Base-by-base conservation (phyloP, 257 asterid species). In the Petunia secreta region DNA sequence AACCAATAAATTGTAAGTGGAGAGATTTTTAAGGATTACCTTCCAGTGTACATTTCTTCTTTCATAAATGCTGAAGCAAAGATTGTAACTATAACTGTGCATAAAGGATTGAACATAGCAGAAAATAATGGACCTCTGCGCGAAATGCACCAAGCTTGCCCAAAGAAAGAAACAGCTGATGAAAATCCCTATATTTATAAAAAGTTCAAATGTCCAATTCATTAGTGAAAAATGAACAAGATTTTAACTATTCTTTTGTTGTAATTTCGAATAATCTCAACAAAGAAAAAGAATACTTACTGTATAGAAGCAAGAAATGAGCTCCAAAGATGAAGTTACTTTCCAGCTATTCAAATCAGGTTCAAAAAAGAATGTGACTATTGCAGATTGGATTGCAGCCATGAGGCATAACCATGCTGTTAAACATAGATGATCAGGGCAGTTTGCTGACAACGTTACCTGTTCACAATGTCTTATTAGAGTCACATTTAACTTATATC, bases 61-160 rank as follows among this genome's bases (percentile, higher is more conserved):
- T 88, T 88, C 85, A 85, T 34, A 80, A 93, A 86, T 50, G 87
- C 77, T 73, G 87, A 82, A n/a, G 93, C 94, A 36, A 87, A 60
- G 25, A 86, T 25, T 14, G 91, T 90, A 2, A 89, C 94, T 46
- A 91, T 80, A 54, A 89, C 85, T 7, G 92, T 92, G 66, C 76
- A 48, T 2, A 93, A 80, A 77, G 97, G 97, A 82, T 85, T 88
- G 87, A 92, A 92, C 94, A 90, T 86, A 46, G 94, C 95, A 7
- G 95, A 85, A 46, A 91, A 93, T 11, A 88, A 87, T 38, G 95
- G 92, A 3, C 93, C 97, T 83, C 91, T 88, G 41, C 62, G 68
- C 48, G 90, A 83, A 59, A 92, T 80, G 85, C 91, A 86, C 95
- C 97, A 90, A 8, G 94, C 88, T 87, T 91, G 93, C 43, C 81